These are phyloP conservation scores for Suillus occidentalis DNA, from an alignment of 768 basidiomycete genomes.

Conservation along the genomic window DNA sequence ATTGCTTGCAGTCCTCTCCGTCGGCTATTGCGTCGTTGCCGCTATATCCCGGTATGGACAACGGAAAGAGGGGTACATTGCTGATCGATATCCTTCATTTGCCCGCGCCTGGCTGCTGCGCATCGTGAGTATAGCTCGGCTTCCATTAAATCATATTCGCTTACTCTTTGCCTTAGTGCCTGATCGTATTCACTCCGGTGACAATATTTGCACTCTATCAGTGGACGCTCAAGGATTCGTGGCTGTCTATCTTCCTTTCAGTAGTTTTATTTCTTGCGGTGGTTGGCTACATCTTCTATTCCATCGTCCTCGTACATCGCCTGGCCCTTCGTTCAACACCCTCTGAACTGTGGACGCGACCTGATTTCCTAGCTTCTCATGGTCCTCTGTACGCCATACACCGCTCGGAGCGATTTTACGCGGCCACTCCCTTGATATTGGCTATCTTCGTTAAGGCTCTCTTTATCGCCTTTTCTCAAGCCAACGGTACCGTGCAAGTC, in stretches of 20 bases:
- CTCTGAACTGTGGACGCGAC: conserved; percentile 37
- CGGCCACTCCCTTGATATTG: conserved; percentile 56
- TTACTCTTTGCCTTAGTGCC: conserved; percentile 39
- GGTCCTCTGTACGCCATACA: conserved; percentile 69
- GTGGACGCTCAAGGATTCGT: conserved; percentile 89
- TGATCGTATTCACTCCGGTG: conserved; percentile 69
- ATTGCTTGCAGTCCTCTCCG: conserved; percentile 46
- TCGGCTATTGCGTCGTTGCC: conserved; percentile 50
- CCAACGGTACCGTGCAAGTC: conserved; percentile 66
- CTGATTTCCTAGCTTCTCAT: conserved; percentile 40
- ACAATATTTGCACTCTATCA: conserved; percentile 83
- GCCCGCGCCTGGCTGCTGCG: conserved; percentile 63
- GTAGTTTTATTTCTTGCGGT: conserved; percentile 63
- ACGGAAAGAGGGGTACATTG: conserved; percentile 19
- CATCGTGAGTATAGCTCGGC: conserved; percentile 48
- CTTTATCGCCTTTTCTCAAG: conserved; percentile 66
- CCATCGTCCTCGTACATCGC: conserved; percentile 50
- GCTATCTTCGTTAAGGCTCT: conserved; percentile 66
- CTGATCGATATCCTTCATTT: conserved; percentile 44
- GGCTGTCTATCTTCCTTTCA: conserved; percentile 80
- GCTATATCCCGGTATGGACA: conserved; percentile 21
- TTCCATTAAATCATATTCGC: conserved; percentile 1
- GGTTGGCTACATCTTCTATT: conserved; percentile 47
- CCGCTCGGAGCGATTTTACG: conserved; percentile 66
- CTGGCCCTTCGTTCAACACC: conserved; percentile 42